These are phyloP conservation scores for Hippophae rhamnoides DNA, from an alignment of 306 rosid genomes.

Conservation along the genomic window DNA sequence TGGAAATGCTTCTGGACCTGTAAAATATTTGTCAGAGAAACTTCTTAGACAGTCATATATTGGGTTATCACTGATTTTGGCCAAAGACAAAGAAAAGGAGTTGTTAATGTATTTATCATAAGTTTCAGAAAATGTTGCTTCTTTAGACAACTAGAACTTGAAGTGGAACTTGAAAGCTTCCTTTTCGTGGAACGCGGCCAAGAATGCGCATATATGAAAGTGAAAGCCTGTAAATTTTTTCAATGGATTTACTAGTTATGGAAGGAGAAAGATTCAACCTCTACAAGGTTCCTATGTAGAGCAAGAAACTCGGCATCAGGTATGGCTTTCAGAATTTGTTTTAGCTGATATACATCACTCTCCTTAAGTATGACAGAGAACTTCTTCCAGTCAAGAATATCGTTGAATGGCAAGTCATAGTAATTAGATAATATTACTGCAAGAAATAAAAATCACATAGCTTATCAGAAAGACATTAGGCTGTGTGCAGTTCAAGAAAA, in stretches of 20 bases:
- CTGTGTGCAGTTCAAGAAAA: constrained; percentile 15
- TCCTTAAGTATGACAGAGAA: constrained; percentile 73
- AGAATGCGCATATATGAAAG: background rate
- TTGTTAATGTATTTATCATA: background rate
- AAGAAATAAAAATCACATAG: constrained; percentile 24
- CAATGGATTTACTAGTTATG: background rate
- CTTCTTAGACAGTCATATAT: background rate
- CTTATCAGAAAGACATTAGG: constrained; percentile 15
- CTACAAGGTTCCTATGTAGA: constrained; percentile 63
- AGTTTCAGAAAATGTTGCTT: background rate
- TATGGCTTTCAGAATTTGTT: constrained; percentile 69
- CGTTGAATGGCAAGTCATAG: constrained; percentile 94
- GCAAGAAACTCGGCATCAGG: constrained; percentile 49
- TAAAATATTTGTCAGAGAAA: constrained; percentile 15
- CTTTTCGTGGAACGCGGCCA: background rate
- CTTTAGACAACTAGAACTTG: background rate
- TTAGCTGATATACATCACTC: constrained; percentile 74
- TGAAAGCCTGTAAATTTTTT: background rate
- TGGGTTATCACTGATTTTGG: background rate
- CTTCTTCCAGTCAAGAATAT: constrained; percentile 82
- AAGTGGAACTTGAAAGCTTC: background rate
- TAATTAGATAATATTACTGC: constrained; percentile 90
- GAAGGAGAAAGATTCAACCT: constrained; percentile 38
- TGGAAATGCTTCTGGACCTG: constrained; percentile 94
- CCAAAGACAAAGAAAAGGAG: too few relatives aligned